A percentile compares a stretch with the other conserved stretches of the same genome.
phyloP scores from a whole-genome alignment of 164 flowering plant genomes.

The Aristolochia fimbriata region DNA sequence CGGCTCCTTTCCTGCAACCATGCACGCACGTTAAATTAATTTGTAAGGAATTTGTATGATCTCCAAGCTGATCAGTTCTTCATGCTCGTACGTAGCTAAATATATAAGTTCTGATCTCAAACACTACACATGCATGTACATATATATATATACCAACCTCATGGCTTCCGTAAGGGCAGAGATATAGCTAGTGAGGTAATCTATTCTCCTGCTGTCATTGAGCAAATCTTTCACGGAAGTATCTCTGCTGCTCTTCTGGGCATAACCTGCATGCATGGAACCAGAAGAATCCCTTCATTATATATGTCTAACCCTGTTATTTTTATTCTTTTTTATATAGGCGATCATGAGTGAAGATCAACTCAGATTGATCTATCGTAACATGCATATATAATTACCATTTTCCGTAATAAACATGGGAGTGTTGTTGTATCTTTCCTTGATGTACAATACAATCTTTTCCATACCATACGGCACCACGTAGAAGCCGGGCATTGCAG shows the following conservation, averaged over 20 bases:
- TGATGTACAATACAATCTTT: constrained; percentile 10
- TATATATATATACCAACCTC: not conserved
- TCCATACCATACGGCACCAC: constrained; percentile 17
- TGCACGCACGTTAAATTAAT: not conserved
- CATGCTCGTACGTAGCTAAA: no score
- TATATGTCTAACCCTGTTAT: no score
- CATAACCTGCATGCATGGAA: constrained; percentile 5
- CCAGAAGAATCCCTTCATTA: no score
- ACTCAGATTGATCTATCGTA: not conserved
- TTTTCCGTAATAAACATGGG: constrained; percentile 21
- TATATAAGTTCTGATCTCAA: not conserved
- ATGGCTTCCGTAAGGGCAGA: not conserved
- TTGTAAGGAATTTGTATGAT: no score
- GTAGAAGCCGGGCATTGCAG: constrained; percentile 9
- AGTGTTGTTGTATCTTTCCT: constrained; percentile 14
- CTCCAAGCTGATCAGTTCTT: no score
- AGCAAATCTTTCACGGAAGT: constrained; percentile 7
- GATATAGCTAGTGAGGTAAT: constrained; percentile 1
- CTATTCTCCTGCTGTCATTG: constrained; percentile 4
- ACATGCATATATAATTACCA: constrained; percentile 7
- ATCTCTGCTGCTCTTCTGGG: not conserved
- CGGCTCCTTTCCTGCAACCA: constrained; percentile 36
- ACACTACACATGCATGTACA: not conserved
- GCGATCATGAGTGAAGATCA: no score
- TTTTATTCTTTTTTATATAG: no score